Percentiles rank a stretch among this genome's conserved stretches.
These are phyloP conservation scores for Ustanciosporium gigantosporum DNA, from an alignment of 1,284 basidiomycete species.

Conservation along the genomic window DNA sequence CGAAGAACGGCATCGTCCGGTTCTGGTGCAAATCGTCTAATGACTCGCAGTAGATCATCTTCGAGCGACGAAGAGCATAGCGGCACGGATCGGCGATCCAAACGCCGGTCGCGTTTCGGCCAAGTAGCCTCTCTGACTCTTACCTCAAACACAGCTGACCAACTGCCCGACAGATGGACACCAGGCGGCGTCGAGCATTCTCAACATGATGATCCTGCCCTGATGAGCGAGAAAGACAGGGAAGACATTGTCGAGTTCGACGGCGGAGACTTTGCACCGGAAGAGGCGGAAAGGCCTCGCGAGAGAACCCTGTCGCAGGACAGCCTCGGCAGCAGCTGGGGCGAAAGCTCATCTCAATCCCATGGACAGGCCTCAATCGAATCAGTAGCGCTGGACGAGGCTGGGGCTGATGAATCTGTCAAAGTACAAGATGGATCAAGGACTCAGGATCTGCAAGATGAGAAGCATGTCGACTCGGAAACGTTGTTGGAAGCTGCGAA, in stretches of 20 bases:
- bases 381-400: neutral
- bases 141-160: neutral
- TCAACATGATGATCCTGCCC: slow-evolving; percentile 15
- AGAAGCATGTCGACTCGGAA: slow-evolving; percentile 16
- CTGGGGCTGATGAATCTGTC: neutral
- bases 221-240: slow-evolving; percentile 38
- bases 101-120: slow-evolving; percentile 10
- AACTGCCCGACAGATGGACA: neutral
- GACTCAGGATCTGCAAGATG: slow-evolving; percentile 1
- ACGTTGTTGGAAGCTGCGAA: slow-evolving; percentile 33
- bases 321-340: slow-evolving; percentile 29
- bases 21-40: neutral
- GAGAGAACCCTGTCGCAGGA: slow-evolving; percentile 20
- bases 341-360: slow-evolving; percentile 10
- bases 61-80: slow-evolving; percentile 15
- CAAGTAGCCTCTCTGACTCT: slow-evolving; percentile 5
- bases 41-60: neutral
- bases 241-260: slow-evolving; percentile 40
- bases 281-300: slow-evolving; percentile 12
- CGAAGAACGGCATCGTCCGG: slow-evolving; percentile 15
- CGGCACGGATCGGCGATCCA: slow-evolving; percentile 4
- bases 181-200: neutral
- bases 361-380: neutral
- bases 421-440: neutral
- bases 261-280: slow-evolving; percentile 30